Percentiles rank a stretch among this genome's conserved stretches.
phyloP scores from a whole-genome alignment of 768 basidiomycete species.

The Lyophyllum shimeji region DNA sequence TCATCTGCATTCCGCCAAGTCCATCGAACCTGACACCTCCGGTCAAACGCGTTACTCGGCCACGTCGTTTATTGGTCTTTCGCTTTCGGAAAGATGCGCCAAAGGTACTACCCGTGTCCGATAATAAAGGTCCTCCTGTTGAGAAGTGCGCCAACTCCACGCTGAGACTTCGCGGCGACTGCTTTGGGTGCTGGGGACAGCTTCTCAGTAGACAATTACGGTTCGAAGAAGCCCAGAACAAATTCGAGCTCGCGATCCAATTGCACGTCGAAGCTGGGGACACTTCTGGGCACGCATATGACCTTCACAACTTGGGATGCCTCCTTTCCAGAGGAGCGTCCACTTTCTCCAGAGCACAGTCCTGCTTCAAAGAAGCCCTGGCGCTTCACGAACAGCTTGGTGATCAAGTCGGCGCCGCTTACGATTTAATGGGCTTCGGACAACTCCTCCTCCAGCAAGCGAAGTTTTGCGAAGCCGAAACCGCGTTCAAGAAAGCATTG shows the following conservation, averaged over 20 bases:
- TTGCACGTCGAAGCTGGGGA: conserved; percentile 23
- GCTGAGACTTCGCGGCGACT: conserved; percentile 23
- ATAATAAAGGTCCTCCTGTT: background rate
- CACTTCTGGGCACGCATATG: conserved; percentile 25
- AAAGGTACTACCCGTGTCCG: background rate
- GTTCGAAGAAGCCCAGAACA: conserved; percentile 21
- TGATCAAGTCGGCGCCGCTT: conserved; percentile 21
- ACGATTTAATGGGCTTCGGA: conserved; percentile 25
- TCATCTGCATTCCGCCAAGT: background rate
- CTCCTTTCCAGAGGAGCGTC: conserved; percentile 14
- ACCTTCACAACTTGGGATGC: conserved; percentile 26
- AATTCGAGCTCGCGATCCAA: conserved; percentile 20
- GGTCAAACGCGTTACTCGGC: background rate
- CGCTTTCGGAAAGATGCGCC: background rate
- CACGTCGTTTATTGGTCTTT: background rate
- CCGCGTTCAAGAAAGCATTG: conserved; percentile 14
- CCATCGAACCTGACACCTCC: background rate
- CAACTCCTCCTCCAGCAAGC: conserved; percentile 19
- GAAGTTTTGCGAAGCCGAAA: conserved; percentile 10
- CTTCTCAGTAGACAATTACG: conserved; percentile 20
- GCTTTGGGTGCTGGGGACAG: conserved; percentile 28
- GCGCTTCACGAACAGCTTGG: conserved; percentile 19
- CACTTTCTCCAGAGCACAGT: conserved; percentile 12
- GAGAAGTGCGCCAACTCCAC: background rate
- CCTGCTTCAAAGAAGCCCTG: conserved; percentile 14